Evolutionary conservation across 2,329 filamentous ascomycete species (phyloP), one percentile per base, ranked within the genome.

Genomic region (Diaporthe ilicicola): DNA sequence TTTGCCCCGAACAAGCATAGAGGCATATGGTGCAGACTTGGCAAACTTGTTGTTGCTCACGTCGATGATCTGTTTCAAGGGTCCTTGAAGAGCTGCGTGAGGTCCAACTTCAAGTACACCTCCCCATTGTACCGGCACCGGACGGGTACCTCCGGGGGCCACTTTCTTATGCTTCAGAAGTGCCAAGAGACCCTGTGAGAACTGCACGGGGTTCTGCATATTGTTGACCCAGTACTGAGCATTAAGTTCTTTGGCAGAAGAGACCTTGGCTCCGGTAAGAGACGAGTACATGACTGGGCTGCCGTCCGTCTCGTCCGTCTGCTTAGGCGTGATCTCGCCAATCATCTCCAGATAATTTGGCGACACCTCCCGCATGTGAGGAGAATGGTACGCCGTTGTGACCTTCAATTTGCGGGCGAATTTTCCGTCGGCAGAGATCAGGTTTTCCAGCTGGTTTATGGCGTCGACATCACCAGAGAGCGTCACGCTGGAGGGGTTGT

Each of bases 311-410:
- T 29, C 17, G 70, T 32, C 4, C 74, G 56, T 10, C 32, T 34
- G 48, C 10, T 42, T 48, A 4, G 54, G 17, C n/a, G 13, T 42
- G n/a, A 44, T 13, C 1, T 17, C n/a, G 3, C 73, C 69, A 46
- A 75, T 62, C 17, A 66, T 32, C 22, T 70, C 64, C 0, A 73
- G 54, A 46, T 80, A 81, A 32, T 76, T 74, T 0, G 75, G 69
- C 6, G 74, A 75, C 8, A 80, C 74, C 3, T 70, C 46, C 19
- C 74, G 71, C 79, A 82, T 81, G 55, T 81, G 79, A 15, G 75
- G 75, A 4, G 79, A 81, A 51, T 77, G 74, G 55, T 78, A 78
- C 2, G 76, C 77, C 15, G 73, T 74, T 17, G 74, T 69, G 3
- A 77, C 74, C 5, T 72, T 72, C 1, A 78, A 70, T 39, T 67